A percentile compares a stretch with the other conserved stretches of the same genome.
Conservation (phyloP, 1,284 basidiomycete genomes). For the Rhizoctonia solani region DNA sequence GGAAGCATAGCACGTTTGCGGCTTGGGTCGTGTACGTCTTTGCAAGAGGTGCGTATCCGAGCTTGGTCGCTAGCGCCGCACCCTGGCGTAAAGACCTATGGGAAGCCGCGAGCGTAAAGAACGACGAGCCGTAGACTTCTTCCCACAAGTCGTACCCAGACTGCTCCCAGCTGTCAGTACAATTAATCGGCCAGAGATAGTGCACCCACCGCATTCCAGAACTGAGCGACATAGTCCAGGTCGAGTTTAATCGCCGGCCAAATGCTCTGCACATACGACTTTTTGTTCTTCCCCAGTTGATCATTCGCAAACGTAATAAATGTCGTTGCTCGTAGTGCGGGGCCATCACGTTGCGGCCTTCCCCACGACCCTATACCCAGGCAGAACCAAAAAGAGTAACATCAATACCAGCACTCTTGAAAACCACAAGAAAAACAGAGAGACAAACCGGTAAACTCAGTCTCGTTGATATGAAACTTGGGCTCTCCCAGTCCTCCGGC, state of each 20-base stretch:
- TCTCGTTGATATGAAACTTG: slow-evolving; percentile 42
- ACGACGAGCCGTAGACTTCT: slow-evolving; percentile 62
- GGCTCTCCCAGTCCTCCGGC: slow-evolving; percentile 52
- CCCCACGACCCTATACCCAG: slow-evolving; percentile 21
- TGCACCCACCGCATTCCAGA: slow-evolving; percentile 36
- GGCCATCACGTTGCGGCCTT: slow-evolving; percentile 45
- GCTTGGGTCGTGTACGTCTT: slow-evolving; percentile 55
- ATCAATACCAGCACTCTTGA: too few relatives aligned
- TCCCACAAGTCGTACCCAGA: slow-evolving; percentile 66
- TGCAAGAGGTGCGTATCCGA: slow-evolving; percentile 49
- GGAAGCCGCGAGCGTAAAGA: slow-evolving; percentile 64
- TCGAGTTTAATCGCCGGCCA: slow-evolving; percentile 40
- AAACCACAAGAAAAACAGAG: not conserved
- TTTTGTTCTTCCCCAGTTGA: slow-evolving; percentile 35
- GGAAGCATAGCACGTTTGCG: slow-evolving; percentile 58
- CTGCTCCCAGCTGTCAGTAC: not conserved
- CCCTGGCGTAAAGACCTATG: slow-evolving; percentile 62
- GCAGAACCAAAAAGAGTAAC: not conserved
- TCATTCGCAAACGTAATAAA: slow-evolving; percentile 41
- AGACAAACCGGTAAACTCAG: slow-evolving; percentile 40
- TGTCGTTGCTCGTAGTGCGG: slow-evolving; percentile 41
- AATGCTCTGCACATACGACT: slow-evolving; percentile 33
- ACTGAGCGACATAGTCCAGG: slow-evolving; percentile 38
- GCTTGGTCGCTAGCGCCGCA: slow-evolving; percentile 52
- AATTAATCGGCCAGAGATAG: not conserved